Evolutionary conservation across 1,284 basidiomycete species (phyloP).

Genomic region (Boletus mariae): DNA sequence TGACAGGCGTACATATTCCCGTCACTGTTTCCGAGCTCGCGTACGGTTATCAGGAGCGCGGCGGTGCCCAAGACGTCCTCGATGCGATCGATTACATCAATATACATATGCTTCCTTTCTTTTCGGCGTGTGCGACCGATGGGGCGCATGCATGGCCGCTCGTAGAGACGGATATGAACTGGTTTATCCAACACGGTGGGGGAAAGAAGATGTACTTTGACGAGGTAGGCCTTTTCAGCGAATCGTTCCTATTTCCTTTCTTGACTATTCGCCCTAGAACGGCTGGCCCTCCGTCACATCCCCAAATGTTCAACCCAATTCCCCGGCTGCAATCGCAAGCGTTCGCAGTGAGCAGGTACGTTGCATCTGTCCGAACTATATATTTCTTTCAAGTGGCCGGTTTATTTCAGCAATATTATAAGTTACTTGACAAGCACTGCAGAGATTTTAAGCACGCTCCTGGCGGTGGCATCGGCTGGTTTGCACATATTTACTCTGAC

Average conservation of each 20-base stretch:
- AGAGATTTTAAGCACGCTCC: conserved; percentile 53
- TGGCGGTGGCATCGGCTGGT: conserved; percentile 73
- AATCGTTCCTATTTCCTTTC: neutral
- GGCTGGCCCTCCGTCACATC: conserved; percentile 70
- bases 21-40: conserved; percentile 59
- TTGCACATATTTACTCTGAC: conserved; percentile 73
- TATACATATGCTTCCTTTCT: conserved; percentile 74
- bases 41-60: conserved; percentile 49
- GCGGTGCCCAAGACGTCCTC: conserved; percentile 56
- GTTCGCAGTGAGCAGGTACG: conserved; percentile 54
- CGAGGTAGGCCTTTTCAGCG: conserved; percentile 40
- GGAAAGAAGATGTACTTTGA: conserved; percentile 73
- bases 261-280: conserved; percentile 42
- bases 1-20: conserved; percentile 55
- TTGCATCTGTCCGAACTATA: neutral
- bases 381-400: conserved; percentile 16
- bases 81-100: conserved; percentile 65
- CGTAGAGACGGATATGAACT: conserved; percentile 56
- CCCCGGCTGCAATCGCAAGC: conserved; percentile 47
- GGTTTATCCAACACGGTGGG: conserved; percentile 55
- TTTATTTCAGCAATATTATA: conserved; percentile 42
- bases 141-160: conserved; percentile 50
- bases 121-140: conserved; percentile 45
- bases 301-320: conserved; percentile 58
- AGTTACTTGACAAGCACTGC: conserved; percentile 64